Percentiles rank a stretch among this genome's conserved stretches.
Evolutionary conservation across 2,329 filamentous ascomycete genomes (phyloP).

Genomic region (Sclerotinia glacialis): DNA sequence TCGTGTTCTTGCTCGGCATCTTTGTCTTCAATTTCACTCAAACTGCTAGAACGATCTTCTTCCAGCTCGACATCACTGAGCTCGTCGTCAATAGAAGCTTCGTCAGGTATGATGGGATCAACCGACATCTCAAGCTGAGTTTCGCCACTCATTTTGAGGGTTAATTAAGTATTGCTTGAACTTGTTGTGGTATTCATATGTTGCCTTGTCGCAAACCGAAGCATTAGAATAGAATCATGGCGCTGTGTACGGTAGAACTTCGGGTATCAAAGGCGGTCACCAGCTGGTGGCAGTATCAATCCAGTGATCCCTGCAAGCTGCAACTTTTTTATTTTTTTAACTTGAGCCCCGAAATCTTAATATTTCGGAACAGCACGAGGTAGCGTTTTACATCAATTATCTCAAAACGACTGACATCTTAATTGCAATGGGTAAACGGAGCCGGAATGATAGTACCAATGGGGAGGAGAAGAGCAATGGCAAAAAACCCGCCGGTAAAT

Average conservation of each 20-base stretch:
- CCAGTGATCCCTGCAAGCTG: conserved; percentile 1
- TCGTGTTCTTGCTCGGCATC: conserved; percentile 64
- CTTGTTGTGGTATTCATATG: conserved; percentile 4
- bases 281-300: not conserved
- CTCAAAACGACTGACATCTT: not conserved
- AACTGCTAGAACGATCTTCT: conserved; percentile 79
- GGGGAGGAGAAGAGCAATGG: conserved; percentile 18
- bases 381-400: conserved; percentile 6
- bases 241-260: conserved; percentile 1
- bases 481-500: conserved; percentile 31
- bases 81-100: conserved; percentile 33
- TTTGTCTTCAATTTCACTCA: conserved; percentile 83
- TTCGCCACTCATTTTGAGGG: conserved; percentile 36
- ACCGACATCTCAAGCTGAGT: conserved; percentile 34
- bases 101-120: conserved; percentile 33
- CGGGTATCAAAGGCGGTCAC: not conserved
- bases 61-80: conserved; percentile 44
- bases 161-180: conserved; percentile 2
- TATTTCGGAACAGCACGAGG: not conserved
- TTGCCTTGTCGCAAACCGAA: conserved; percentile 6
- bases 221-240: conserved; percentile 12
- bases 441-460: conserved; percentile 31
- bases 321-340: conserved; percentile 12
- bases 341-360: not conserved
- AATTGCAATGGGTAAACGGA: conserved; percentile 37